Conservation (phyloP, 108 stramenopile species). For the Cyclotella distinguenda region DNA sequence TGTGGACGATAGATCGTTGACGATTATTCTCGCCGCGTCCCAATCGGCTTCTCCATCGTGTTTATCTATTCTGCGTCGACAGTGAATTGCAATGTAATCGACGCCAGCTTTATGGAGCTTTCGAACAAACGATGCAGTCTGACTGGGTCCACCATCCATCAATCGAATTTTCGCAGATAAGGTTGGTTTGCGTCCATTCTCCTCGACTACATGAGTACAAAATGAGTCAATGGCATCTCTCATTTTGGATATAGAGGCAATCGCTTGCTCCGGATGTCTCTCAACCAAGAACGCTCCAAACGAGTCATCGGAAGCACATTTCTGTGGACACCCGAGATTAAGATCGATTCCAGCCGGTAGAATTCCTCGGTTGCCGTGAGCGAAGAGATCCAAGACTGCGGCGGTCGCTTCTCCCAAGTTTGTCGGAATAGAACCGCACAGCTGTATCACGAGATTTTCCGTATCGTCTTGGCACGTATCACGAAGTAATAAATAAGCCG, state of each 20-base stretch:
- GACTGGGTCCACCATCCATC: conserved; percentile 21
- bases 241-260: conserved; percentile 52
- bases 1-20: conserved; percentile 20
- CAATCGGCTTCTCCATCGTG: conserved; percentile 46
- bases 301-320: conserved; percentile 42
- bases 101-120: conserved; percentile 43
- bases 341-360: conserved; percentile 53
- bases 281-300: conserved; percentile 65
- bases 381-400: conserved; percentile 39
- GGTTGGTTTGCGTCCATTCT: conserved; percentile 7
- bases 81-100: conserved; percentile 54
- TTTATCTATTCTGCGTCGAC: conserved; percentile 46
- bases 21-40: conserved; percentile 40
- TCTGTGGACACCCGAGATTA: conserved; percentile 64
- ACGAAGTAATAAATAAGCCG: conserved; percentile 39
- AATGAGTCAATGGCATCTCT: conserved; percentile 41
- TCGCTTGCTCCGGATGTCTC: conserved; percentile 31
- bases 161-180: conserved; percentile 62
- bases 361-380: conserved; percentile 6
- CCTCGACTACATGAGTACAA: neutral
- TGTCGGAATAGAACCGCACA: conserved; percentile 47
- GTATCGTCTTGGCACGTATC: conserved; percentile 37
- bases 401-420: conserved; percentile 39
- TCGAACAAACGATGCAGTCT: conserved; percentile 43
- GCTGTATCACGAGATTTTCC: conserved; percentile 46